Evolutionary conservation across 139 green algal species (phyloP), one percentile per base, ranked within the genome.

Genomic region (Trebouxia sp.): DNA sequence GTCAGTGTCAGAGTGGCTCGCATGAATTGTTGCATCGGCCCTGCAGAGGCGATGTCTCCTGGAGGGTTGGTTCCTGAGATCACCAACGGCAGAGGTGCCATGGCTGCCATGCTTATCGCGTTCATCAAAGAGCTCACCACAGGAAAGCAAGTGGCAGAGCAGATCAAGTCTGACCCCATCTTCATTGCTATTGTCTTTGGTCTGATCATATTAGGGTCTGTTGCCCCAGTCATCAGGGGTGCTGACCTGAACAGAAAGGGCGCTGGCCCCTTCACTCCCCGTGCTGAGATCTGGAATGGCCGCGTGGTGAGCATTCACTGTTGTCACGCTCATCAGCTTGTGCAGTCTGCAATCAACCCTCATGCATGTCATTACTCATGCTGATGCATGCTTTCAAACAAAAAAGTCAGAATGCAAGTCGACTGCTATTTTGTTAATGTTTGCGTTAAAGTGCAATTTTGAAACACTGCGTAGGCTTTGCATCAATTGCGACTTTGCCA

Each of bases 31-130:
- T 69, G 3, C 35, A 51, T 22, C 24, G 0, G 9, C n/a, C 11
- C 43, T 72, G 78, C 78, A 69, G 78, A 83, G 62, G 70, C 65
- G 12, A 83, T 83, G 78, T 65, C 55, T 5, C 62, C 62, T 37
- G 78, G 47, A 15, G 78, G 78, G 10, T 41, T 83, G 32, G 65
- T 75, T 3, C 78, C 78, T 9, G 78, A 83, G 47, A 67, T 78
- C 45, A 78, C 51, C 48, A 83, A 83, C 32, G 78, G 65, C 41
- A n/a, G 78, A 28, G 78, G 30, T n/a, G 78, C 78, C 37, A 83
- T 83, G 78, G 28, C 75, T n/a, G 78, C 41, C 47, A 83, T 83
- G 78, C 65, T 83, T 15, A 53, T 72, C 43, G 78, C 78, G 47
- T 78, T 83, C 42, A 47, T 55, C 37, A 72, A 70, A 37, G 78